A percentile compares a stretch with the other conserved stretches of the same genome.
Conservation (phyloP, 2,329 filamentous ascomycete species). For the Chrysoporthe austroafricana region DNA sequence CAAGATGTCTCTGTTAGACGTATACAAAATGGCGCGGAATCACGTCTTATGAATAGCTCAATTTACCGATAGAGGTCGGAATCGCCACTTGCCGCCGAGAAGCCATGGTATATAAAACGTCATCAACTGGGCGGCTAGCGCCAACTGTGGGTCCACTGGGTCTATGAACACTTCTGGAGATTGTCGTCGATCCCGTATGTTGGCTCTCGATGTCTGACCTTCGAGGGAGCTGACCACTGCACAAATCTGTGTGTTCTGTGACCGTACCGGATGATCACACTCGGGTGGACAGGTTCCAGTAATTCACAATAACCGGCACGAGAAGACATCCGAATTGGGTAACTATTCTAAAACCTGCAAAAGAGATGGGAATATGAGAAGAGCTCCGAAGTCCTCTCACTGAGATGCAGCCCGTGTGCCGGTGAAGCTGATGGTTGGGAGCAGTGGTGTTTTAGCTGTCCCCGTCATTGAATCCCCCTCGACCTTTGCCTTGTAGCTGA, state of each 20-base stretch:
- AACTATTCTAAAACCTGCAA: neutral
- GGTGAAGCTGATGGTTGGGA: conserved; percentile 17
- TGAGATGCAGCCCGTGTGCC: conserved; percentile 7
- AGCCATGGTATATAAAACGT: neutral
- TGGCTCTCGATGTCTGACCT: neutral
- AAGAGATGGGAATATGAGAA: neutral
- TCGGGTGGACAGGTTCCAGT: neutral
- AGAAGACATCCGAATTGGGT: neutral
- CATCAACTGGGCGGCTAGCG: neutral
- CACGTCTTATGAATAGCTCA: neutral
- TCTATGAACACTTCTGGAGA: too few species aligned
- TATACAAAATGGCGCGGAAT: too few species aligned
- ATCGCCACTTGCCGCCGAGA: neutral
- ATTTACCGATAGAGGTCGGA: neutral
- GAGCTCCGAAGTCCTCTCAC: neutral
- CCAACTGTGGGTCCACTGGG: neutral
- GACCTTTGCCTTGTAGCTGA: conserved; percentile 25
- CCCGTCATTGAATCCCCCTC: conserved; percentile 16
- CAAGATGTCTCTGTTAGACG: too few species aligned
- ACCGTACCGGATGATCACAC: neutral
- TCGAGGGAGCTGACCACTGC: neutral
- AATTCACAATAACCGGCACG: neutral
- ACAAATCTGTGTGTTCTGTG: neutral
- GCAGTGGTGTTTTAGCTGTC: conserved; percentile 20
- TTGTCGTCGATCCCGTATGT: neutral